These are phyloP conservation scores for Yamadazyma insecticola DNA, from an alignment of 805 yeast species.

Conservation along the genomic window DNA sequence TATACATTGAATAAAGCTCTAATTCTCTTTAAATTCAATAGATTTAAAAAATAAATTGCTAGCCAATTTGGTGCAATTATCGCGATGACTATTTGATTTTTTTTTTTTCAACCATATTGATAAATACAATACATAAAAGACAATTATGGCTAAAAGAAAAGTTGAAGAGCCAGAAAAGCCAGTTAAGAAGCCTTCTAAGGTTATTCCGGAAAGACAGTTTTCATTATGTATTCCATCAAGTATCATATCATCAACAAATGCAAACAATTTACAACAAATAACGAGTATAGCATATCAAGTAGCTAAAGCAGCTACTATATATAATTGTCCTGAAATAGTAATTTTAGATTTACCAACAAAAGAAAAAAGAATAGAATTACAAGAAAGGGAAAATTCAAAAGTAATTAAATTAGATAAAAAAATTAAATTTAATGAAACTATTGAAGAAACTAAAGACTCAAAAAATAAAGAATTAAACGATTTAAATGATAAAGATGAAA, in stretches of 20 bases:
- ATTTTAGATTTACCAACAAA: constrained; percentile 51
- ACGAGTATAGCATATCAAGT: constrained; percentile 73
- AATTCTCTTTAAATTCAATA: too few relatives aligned
- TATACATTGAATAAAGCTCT: too few relatives aligned
- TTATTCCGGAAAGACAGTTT: constrained; percentile 26
- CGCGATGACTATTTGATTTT: background rate
- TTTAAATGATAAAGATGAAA: constrained; percentile 5
- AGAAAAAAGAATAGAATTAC: constrained; percentile 9
- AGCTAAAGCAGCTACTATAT: constrained; percentile 68
- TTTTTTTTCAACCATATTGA: constrained; percentile 1
- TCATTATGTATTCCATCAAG: constrained; percentile 74
- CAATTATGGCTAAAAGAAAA: constrained; percentile 23
- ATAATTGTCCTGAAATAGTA: constrained; percentile 69
- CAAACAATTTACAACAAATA: constrained; percentile 65
- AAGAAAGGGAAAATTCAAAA: constrained; percentile 19
- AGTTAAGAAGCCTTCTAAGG: constrained; percentile 28
- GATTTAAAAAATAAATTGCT: too few relatives aligned
- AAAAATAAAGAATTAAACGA: constrained; percentile 10
- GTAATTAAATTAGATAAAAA: constrained; percentile 22
- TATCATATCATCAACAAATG: constrained; percentile 49
- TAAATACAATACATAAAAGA: background rate
- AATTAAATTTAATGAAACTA: constrained; percentile 23
- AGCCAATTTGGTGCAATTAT: too few relatives aligned
- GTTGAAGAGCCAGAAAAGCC: constrained; percentile 18
- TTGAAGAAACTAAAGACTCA: constrained; percentile 4